Evolutionary conservation across 2,329 filamentous ascomycete species (phyloP).

Genomic region (Aureobasidium vineae): DNA sequence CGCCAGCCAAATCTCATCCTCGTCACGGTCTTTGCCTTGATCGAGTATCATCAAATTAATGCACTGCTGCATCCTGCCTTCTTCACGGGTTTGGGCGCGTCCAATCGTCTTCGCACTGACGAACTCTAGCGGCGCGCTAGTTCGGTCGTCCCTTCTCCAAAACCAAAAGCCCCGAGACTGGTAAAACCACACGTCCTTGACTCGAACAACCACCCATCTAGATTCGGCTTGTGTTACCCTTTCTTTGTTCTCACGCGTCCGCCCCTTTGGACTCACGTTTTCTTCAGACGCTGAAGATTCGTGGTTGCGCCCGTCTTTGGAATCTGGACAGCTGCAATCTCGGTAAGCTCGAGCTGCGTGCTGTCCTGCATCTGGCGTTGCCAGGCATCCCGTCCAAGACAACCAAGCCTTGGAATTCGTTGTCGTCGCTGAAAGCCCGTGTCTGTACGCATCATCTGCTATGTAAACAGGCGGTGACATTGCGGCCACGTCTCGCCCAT

Average conservation of each 20-base stretch:
- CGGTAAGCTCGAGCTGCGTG: constrained; percentile 8
- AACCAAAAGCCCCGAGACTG: background rate
- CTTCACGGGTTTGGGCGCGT: background rate
- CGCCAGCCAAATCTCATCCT: background rate
- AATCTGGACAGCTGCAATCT: constrained; percentile 5
- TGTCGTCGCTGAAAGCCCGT: background rate
- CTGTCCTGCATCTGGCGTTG: constrained; percentile 12
- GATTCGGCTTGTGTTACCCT: background rate
- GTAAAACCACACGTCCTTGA: constrained; percentile 5
- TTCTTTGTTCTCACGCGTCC: constrained; percentile 1
- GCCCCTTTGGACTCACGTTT: background rate
- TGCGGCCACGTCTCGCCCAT: background rate
- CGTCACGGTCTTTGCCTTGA: constrained; percentile 1
- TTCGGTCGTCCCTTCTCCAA: background rate
- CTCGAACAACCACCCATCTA: background rate
- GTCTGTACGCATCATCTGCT: background rate
- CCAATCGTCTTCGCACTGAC: constrained; percentile 12
- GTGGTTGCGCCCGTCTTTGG: background rate
- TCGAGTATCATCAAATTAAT: background rate
- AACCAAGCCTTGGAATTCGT: background rate
- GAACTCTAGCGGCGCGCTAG: constrained; percentile 17
- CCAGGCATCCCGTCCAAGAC: constrained; percentile 7
- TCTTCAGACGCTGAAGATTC: constrained; percentile 19
- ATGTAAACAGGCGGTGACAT: background rate
- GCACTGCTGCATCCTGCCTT: constrained; percentile 2